A percentile compares a stretch with the other conserved stretches of the same genome.
Evolutionary conservation across 441 rosid species (phyloP).

Genomic region (Manihot esculenta): DNA sequence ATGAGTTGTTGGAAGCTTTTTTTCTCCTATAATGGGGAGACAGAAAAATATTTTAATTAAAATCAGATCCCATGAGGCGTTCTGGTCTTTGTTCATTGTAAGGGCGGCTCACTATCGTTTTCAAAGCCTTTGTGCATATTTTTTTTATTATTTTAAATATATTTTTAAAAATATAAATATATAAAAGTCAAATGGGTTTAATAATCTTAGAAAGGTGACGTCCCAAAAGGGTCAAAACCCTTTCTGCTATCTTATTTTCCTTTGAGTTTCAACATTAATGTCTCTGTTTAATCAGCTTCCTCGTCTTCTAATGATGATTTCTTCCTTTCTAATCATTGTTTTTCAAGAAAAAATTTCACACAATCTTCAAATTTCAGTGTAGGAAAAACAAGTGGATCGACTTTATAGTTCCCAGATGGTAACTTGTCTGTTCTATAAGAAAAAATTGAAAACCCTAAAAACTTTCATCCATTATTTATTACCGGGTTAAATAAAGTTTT

Average conservation of each 20-base stretch:
- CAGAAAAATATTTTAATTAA: constrained; percentile 17
- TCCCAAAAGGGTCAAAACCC: constrained; percentile 8
- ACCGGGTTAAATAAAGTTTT: too few species aligned
- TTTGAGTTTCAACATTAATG: constrained; percentile 9
- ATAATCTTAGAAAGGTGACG: constrained; percentile 16
- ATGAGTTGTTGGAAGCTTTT: constrained; percentile 13
- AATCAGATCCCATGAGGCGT: constrained; percentile 4
- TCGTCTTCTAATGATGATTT: constrained; percentile 9
- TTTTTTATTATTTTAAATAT: background rate
- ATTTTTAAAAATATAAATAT: too few species aligned
- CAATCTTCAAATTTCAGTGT: background rate
- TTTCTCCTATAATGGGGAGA: constrained; percentile 31
- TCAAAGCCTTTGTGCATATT: constrained; percentile 33
- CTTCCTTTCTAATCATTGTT: background rate
- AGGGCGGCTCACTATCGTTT: constrained; percentile 43
- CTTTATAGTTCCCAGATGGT: too few species aligned
- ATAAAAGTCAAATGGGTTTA: constrained; percentile 28
- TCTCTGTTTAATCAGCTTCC: background rate
- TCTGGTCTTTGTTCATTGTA: constrained; percentile 30
- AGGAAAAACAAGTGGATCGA: too few species aligned
- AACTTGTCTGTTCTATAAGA: too few species aligned
- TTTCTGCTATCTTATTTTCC: background rate
- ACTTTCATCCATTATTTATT: background rate
- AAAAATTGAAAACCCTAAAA: constrained; percentile 5
- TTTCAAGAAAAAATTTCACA: background rate